Base-by-base conservation (phyloP, 306 rosid species). In the Medicago lupulina region DNA sequence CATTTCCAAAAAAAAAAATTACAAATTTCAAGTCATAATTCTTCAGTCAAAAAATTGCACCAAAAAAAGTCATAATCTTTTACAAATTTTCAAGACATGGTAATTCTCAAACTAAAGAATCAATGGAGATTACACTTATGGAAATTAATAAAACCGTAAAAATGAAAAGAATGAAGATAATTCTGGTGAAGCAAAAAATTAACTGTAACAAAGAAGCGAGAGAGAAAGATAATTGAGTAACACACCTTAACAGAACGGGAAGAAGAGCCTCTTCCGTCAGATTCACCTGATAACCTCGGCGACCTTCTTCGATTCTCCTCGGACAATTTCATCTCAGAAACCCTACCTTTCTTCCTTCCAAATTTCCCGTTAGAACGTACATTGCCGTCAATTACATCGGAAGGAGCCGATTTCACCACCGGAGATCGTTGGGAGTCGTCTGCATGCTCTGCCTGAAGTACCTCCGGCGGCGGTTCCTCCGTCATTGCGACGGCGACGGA, bases 281-380 rank as follows among this genome's bases (percentile, higher is more conserved):
- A 11, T 12, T n/a, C 64, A 58, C 12, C 36, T 2, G 54, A 67
- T 1, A 64, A 36, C 39, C 49, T 38, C 70, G 70, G 70, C 4
- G 70, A 64, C 15, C 70, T 28, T 64, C 70, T 25, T 17, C 44
- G 70, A 64, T 64, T 16, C 25, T 8, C 28, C 31, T 64, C 70
- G 9, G 38, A 21, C 49, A 38, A n/a, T 10, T 25, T 64, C 38
- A 43, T 17, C 17, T 67, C 71, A 0, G 28, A 12, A 65, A 19
- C 18, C 54, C n/a, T 7, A 13, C 16, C 11, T 25, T 43, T 67
- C 19, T 36, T 67, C 71, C 5, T 8, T 34, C 5, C 11, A 0
- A 38, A 41, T 67, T 4, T 16, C 0, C 50, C 70, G n/a, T 31
- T 39, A 6, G 70, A 39, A 67, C 38, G 54, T 19, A 40, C 71